Evolutionary conservation across 2,329 filamentous ascomycete genomes (phyloP).

Genomic region (Aschersonia sp.): DNA sequence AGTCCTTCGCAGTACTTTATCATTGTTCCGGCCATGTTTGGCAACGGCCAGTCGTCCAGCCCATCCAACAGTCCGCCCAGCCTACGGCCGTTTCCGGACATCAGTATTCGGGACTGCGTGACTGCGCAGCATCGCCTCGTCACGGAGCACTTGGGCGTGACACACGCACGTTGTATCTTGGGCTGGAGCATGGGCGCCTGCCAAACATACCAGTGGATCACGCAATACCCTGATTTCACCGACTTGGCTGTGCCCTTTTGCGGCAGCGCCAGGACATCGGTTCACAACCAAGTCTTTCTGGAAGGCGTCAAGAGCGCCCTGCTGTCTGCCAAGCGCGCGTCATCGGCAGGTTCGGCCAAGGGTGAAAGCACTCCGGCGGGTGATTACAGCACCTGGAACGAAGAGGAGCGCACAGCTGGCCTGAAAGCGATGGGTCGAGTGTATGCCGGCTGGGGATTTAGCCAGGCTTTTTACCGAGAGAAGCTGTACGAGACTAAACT

Average conservation of each 20-base stretch:
- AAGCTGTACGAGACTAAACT: constrained; percentile 50
- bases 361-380: constrained; percentile 10
- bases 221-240: constrained; percentile 33
- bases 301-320: constrained; percentile 37
- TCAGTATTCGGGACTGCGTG: constrained; percentile 36
- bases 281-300: constrained; percentile 39
- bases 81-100: constrained; percentile 22
- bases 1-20: constrained; percentile 38
- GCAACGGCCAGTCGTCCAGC: constrained; percentile 37
- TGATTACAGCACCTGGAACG: constrained; percentile 18
- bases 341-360: constrained; percentile 33
- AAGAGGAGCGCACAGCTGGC: constrained; percentile 22
- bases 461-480: constrained; percentile 63
- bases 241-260: constrained; percentile 31
- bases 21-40: constrained; percentile 34
- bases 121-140: constrained; percentile 29
- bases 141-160: constrained; percentile 24
- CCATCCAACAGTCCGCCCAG: constrained; percentile 27
- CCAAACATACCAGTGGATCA: constrained; percentile 36
- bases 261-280: constrained; percentile 31
- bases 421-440: constrained; percentile 60
- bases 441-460: constrained; percentile 73
- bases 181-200: constrained; percentile 44
- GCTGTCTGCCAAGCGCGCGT: constrained; percentile 20
- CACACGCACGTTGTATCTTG: constrained; percentile 28